Evolutionary conservation across 2,329 filamentous ascomycete genomes (phyloP).

Genomic region (Diplodia seriata): DNA sequence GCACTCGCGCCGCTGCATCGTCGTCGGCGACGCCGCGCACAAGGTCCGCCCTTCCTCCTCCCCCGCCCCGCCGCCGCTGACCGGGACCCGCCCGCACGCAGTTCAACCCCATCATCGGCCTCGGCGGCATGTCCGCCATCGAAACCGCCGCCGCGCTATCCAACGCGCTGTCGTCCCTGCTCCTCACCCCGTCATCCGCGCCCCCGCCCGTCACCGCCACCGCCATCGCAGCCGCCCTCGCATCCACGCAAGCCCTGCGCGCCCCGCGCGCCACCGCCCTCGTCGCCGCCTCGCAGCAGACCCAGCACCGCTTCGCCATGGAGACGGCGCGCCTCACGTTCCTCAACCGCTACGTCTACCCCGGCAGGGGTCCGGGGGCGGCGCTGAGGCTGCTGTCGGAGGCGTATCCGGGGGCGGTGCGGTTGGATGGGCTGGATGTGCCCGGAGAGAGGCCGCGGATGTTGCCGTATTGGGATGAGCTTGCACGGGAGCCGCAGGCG

Average conservation of each 20-base stretch:
- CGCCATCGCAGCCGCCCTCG: background rate
- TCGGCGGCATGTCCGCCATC: conserved; percentile 14
- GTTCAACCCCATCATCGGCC: conserved; percentile 21
- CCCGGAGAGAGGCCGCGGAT: background rate
- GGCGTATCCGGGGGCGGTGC: conserved; percentile 5
- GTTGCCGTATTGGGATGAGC: conserved; percentile 8
- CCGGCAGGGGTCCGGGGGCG: background rate
- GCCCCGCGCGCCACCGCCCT: background rate
- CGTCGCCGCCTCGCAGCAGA: background rate
- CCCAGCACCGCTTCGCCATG: conserved; percentile 13
- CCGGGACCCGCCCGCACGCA: no score
- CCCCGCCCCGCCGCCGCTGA: no score
- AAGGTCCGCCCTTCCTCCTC: background rate
- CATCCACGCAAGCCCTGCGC: background rate
- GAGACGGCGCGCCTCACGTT: background rate
- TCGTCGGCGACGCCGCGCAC: conserved; percentile 22
- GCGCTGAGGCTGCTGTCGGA: background rate
- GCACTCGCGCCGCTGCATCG: conserved; percentile 11
- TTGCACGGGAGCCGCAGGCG: background rate
- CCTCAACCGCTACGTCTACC: background rate
- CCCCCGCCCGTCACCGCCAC: background rate
- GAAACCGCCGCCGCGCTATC: conserved; percentile 12
- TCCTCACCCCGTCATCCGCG: no score
- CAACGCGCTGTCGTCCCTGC: no score
- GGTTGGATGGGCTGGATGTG: background rate